phyloP scores from a whole-genome alignment of 2,329 filamentous ascomycete species.

The Colletotrichum camelliae region DNA sequence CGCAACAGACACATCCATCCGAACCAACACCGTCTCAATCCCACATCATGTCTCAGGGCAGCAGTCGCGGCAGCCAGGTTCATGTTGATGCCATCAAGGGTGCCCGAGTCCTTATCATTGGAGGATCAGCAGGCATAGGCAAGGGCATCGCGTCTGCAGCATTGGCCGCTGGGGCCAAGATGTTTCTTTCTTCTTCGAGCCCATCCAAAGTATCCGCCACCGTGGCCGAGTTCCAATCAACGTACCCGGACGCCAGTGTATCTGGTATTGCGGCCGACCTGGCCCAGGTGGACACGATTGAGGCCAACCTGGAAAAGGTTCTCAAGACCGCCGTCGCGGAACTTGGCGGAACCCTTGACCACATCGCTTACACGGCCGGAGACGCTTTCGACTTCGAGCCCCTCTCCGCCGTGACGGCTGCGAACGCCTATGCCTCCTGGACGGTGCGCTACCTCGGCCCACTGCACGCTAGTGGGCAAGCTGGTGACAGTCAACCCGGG shows the following conservation, averaged over 20 bases:
- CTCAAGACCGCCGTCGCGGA: not conserved
- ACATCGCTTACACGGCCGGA: not conserved
- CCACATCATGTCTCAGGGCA: not conserved
- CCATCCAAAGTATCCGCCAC: not conserved
- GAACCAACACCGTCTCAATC: not conserved
- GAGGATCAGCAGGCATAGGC: not conserved
- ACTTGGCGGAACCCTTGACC: not conserved
- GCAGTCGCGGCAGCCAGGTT: not conserved
- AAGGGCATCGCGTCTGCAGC: not conserved
- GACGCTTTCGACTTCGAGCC: not conserved
- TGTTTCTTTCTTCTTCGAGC: not conserved
- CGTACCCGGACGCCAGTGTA: not conserved
- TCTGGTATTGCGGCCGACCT: not conserved
- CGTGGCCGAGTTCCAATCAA: not conserved
- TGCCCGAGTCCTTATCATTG: not conserved
- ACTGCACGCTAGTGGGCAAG: not conserved
- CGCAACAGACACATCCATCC: not conserved
- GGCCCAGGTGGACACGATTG: not conserved
- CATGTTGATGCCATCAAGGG: not conserved
- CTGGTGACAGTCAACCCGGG: not conserved
- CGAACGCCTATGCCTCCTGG: not conserved
- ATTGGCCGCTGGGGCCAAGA: not conserved
- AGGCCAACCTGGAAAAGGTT: not conserved
- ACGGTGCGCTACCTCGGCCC: not conserved
- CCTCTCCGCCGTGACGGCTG: not conserved